A percentile compares a stretch with the other conserved stretches of the same genome.
Evolutionary conservation across 305 asterid genomes (phyloP).

Genomic region (Solanum hybrid): DNA sequence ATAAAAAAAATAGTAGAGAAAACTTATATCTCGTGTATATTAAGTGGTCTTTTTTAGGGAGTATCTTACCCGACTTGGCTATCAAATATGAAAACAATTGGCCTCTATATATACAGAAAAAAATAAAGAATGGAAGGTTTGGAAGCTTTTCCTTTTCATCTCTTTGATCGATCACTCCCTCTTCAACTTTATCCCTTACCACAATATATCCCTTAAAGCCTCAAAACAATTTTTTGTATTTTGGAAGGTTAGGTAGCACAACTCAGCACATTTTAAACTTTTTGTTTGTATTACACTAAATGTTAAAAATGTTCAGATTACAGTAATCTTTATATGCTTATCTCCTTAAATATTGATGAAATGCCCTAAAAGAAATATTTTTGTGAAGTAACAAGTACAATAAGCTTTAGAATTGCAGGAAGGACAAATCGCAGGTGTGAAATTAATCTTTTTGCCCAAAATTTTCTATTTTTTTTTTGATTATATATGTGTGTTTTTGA

Average conservation of each 20-base stretch:
- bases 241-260: not conserved
- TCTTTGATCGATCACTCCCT: not conserved
- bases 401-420: not conserved
- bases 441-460: not conserved
- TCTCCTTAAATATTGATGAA: not conserved
- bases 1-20: not conserved
- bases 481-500: not conserved
- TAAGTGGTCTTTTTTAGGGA: not conserved
- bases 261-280: not conserved
- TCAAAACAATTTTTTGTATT: not conserved
- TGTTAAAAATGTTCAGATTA: not conserved
- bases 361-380: not conserved
- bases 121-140: not conserved
- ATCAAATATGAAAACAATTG: not conserved
- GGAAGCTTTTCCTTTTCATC: not conserved
- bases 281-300: not conserved
- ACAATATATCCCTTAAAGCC: not conserved
- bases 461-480: not conserved
- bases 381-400: not conserved
- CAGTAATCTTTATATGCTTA: not conserved
- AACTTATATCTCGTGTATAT: not conserved
- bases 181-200: not conserved
- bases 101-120: not conserved
- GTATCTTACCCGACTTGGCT: not conserved
- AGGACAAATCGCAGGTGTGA: not conserved